Conservation (phyloP, 2,329 filamentous ascomycete genomes). For the Apiospora saccharicola region DNA sequence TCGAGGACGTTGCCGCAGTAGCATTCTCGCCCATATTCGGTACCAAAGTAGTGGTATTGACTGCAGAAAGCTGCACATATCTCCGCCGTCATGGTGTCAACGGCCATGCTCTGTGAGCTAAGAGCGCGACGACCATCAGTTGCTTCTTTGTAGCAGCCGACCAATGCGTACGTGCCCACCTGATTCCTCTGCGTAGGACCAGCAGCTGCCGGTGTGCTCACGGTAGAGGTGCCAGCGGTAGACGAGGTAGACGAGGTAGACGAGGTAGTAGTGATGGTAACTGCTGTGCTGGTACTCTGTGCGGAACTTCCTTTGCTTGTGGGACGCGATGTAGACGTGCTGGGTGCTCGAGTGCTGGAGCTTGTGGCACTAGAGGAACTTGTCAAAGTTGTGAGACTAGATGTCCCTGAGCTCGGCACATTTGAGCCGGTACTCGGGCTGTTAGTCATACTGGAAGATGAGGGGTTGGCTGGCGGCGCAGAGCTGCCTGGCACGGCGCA, state of each 20-base stretch:
- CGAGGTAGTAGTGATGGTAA: not conserved
- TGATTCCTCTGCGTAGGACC: conserved; percentile 45
- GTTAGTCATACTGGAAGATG: conserved; percentile 29
- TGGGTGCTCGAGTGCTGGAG: conserved; percentile 39
- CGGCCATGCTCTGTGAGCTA: conserved; percentile 47
- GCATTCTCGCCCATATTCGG: conserved; percentile 61
- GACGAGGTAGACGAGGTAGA: not conserved
- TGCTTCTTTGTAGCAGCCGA: conserved; percentile 59
- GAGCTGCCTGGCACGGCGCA: conserved; percentile 32
- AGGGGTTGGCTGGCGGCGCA: conserved; percentile 30
- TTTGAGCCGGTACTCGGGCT: conserved; percentile 29
- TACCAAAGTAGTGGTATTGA: conserved; percentile 56
- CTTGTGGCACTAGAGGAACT: conserved; percentile 38
- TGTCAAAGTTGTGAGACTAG: conserved; percentile 28
- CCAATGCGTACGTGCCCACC: conserved; percentile 53
- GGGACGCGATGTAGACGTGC: conserved; percentile 31
- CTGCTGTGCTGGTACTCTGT: not conserved
- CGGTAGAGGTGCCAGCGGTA: not conserved
- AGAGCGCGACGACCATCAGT: conserved; percentile 51
- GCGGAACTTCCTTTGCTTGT: not conserved
- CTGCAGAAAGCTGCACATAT: conserved; percentile 55
- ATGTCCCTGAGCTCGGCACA: conserved; percentile 23
- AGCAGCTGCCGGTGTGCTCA: not conserved
- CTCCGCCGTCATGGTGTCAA: conserved; percentile 59
- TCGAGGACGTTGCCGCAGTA: conserved; percentile 34